Evolutionary conservation across 805 yeast genomes (phyloP).

Genomic region (Nakazawaea ambrosiae): DNA sequence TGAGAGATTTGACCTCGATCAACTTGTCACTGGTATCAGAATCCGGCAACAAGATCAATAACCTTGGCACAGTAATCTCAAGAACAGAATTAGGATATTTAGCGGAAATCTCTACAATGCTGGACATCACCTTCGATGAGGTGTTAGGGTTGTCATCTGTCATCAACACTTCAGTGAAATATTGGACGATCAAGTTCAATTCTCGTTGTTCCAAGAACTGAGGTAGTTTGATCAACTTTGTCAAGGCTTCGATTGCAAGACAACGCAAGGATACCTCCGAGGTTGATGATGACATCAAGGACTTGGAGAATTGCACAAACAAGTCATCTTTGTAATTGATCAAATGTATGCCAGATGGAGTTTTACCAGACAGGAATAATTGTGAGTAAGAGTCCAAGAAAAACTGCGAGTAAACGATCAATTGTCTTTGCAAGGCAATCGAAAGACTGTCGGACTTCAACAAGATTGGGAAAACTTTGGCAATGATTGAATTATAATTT

Average conservation of each 20-base stretch:
- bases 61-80: conserved; percentile 43
- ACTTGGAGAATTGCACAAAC: conserved; percentile 58
- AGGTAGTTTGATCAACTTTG: conserved; percentile 44
- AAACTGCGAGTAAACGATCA: conserved; percentile 54
- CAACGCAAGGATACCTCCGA: conserved; percentile 66
- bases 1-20: conserved; percentile 13
- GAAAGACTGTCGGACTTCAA: conserved; percentile 30
- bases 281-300: conserved; percentile 59
- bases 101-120: conserved; percentile 43
- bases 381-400: conserved; percentile 42
- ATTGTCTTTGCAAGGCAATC: conserved; percentile 49
- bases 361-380: conserved; percentile 28
- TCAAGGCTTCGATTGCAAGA: conserved; percentile 57
- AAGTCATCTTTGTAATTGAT: conserved; percentile 55
- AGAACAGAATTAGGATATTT: conserved; percentile 33
- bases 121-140: conserved; percentile 43
- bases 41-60: conserved; percentile 46
- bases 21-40: conserved; percentile 23
- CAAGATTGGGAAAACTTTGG: conserved; percentile 37
- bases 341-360: conserved; percentile 26
- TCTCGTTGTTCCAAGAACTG: conserved; percentile 49
- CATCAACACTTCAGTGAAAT: conserved; percentile 57
- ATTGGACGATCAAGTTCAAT: conserved; percentile 52
- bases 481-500: conserved; percentile 43
- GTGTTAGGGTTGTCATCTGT: conserved; percentile 44